These are phyloP conservation scores for Pseudocercospora ulei DNA, from an alignment of 2,329 filamentous ascomycete species.

Conservation along the genomic window DNA sequence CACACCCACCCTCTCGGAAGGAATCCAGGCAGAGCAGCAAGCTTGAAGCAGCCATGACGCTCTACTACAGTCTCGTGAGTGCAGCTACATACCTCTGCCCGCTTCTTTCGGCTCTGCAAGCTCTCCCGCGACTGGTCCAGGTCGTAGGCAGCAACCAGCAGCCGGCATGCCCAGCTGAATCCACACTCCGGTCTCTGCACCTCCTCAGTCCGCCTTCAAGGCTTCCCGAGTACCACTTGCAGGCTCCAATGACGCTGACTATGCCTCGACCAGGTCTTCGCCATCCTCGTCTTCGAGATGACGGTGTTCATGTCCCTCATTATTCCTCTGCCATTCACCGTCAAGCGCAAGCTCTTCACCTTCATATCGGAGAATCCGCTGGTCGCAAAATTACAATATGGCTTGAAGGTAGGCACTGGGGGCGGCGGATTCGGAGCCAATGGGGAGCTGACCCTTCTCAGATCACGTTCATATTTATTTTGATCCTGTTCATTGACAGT, in stretches of 20 bases:
- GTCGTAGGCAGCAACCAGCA: conserved; percentile 3
- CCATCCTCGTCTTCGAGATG: conserved; percentile 76
- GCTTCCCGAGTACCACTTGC: background rate
- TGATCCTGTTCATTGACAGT: conserved; percentile 95
- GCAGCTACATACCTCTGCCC: conserved; percentile 30
- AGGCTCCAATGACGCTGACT: conserved; percentile 19
- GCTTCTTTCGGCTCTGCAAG: conserved; percentile 10
- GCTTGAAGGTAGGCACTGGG: conserved; percentile 68
- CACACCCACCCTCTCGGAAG: background rate
- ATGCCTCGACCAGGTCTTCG: conserved; percentile 56
- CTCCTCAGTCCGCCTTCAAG: background rate
- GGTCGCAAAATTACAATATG: conserved; percentile 91
- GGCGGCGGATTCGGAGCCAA: background rate
- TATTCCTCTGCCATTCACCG: conserved; percentile 76
- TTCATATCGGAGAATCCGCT: conserved; percentile 86
- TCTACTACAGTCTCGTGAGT: conserved; percentile 59
- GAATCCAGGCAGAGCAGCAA: conserved; percentile 14
- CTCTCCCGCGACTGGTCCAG: background rate
- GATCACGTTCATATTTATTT: conserved; percentile 98
- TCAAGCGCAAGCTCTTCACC: conserved; percentile 79
- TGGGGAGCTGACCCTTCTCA: conserved; percentile 29
- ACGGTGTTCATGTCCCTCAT: conserved; percentile 67
- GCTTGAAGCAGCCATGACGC: conserved; percentile 49
- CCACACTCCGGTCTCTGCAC: conserved; percentile 33
- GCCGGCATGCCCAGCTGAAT: conserved; percentile 34